Base-by-base conservation (phyloP, 768 basidiomycete species). In the Nidularia sp. region DNA sequence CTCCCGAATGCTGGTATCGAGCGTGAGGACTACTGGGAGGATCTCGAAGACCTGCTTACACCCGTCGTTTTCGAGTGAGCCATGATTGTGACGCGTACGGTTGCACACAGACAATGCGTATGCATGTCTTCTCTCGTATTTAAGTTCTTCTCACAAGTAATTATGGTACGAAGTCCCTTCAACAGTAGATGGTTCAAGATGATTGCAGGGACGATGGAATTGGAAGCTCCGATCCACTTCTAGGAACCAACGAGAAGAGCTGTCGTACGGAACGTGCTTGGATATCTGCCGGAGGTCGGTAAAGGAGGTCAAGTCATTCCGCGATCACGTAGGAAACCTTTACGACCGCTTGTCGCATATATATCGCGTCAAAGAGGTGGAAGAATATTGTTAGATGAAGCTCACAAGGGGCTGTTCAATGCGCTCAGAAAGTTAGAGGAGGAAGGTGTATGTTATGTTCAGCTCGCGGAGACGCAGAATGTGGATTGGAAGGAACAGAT, bases 391-490 rank as follows among this genome's bases (percentile, higher is more conserved):
- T 54, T 48, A 2, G 52, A 55, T 4, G 57, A 61, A 33, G 57
- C 57, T 51, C 63, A 63, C 50, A 44, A 57, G 48, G 53, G 50
- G 13, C 55, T 64, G 18, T 48, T 63, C 43, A 57, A 61, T 35
- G 61, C 61, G 41, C 53, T 68, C 42, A 51, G 45, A 31, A 51
- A 43, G 48, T 52, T 64, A 43, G 59, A 66, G 53, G 34, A 48
- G 29, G 59, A 63, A 35, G 57, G 58, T 6, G 34, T 62, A 15
- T 67, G 65, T 42, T 57, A 57, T 34, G 33, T 64, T 9, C 53
- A 55, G 42, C 53, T 62, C 31, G 52, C 56, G 8, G 46, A 47
- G 36, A 61, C 63, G 60, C 65, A 68, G 56, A 45, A 51, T 34
- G 15, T 60, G 25, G 54, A 47, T 13, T 51, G 60, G 35, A 39